Base-by-base conservation (phyloP, 1,284 basidiomycete genomes). In the Puccinia brachypodii region DNA sequence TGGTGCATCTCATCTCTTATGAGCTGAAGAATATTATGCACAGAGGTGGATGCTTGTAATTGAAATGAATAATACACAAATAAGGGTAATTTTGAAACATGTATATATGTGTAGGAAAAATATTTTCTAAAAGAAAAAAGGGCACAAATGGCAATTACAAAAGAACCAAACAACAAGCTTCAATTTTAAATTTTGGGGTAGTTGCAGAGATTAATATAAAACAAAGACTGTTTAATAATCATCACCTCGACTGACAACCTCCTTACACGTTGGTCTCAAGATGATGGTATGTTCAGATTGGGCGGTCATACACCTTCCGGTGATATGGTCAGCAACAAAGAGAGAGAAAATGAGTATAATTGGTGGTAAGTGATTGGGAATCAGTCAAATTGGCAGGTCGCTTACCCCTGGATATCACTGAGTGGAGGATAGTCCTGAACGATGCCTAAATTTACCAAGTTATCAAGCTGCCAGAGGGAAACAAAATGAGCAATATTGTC, bases 231-330 rank as follows among this genome's bases (percentile, higher is more conserved):
- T n/a, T 66, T 83, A 95, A 87, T 96, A 98, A 87, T 98, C 96
- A 83, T 94, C 93, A 42, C 96, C 96, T 84, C 95, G 90, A 85
- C 93, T 95, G 53, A 99, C 94, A 8, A 99, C 91, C 88, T 99
- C 97, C 86, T 97, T 98, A 85, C 92, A 92, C 1, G 94, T 97
- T 53, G 96, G 93, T 77, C 94, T 90, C 50, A 98, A 89, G 47
- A 98, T 87, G 83, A 98, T 95, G 22, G 95, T 97, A 87, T 98
- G 95, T 86, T 98, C 94, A 87, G 92, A 96, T 89, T 97, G 95
- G 3, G 95, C 95, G 0, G 95, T 97, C 94, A 95, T 96, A 4
- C 92, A 90, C 36, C 94, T 85, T 64, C 16, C n/a, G n/a, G n/a
- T n/a, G n/a, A n/a, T n/a, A n/a, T n/a, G n/a, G n/a, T n/a, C n/a